Conservation (phyloP, 2,329 filamentous ascomycete species). For the Dothideomycetes sp. region DNA sequence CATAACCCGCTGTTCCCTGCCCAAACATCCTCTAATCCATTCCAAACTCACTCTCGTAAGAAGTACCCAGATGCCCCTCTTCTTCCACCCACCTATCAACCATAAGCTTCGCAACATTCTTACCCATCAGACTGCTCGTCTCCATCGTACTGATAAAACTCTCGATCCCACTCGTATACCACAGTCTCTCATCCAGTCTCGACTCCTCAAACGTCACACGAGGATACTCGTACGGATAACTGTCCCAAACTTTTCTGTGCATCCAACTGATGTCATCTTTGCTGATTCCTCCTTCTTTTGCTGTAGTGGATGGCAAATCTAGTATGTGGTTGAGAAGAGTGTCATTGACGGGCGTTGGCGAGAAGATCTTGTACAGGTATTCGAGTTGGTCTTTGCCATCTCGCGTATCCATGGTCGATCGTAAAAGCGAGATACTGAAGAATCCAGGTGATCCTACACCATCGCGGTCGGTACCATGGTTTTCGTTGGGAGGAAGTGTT, state of each 20-base stretch:
- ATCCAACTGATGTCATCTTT: conserved; percentile 60
- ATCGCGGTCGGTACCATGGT: conserved; percentile 36
- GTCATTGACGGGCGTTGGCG: conserved; percentile 39
- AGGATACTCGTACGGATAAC: conserved; percentile 79
- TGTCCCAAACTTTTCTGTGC: conserved; percentile 66
- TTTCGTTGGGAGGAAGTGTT: conserved; percentile 57
- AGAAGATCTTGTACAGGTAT: conserved; percentile 61
- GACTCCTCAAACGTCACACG: conserved; percentile 80
- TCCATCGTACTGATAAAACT: conserved; percentile 97
- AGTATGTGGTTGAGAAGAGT: conserved; percentile 43
- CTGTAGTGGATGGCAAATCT: conserved; percentile 26
- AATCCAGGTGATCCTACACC: conserved; percentile 68
- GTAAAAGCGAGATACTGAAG: conserved; percentile 74
- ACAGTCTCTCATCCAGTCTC: conserved; percentile 56
- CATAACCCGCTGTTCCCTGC: too few relatives aligned
- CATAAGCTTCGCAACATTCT: conserved; percentile 67
- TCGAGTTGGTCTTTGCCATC: conserved; percentile 29
- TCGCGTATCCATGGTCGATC: conserved; percentile 46
- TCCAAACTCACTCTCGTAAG: too few relatives aligned
- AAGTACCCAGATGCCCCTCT: too few relatives aligned
- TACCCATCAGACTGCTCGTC: conserved; percentile 84
- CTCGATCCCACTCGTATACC: conserved; percentile 65
- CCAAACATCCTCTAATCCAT: too few relatives aligned
- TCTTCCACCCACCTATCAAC: conserved; percentile 46
- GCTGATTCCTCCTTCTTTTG: conserved; percentile 24